A percentile compares a stretch with the other conserved stretches of the same genome.
phyloP scores from a whole-genome alignment of 179 eudicot species.

The Vitellaria paradoxa region DNA sequence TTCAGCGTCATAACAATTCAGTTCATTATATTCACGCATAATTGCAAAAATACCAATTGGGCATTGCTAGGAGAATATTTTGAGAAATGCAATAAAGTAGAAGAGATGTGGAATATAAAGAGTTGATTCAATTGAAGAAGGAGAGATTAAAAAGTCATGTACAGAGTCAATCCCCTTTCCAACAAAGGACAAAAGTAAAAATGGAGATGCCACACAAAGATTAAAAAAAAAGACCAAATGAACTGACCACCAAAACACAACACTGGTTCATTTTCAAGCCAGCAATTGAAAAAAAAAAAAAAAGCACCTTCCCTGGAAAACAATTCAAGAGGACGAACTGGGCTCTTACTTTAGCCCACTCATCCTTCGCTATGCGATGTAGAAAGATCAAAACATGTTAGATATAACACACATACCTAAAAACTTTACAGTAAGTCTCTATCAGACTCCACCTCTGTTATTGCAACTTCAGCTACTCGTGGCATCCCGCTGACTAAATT shows the following conservation, averaged over 20 bases:
- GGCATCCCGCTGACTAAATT: neutral
- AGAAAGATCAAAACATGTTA: slow-evolving; percentile 6
- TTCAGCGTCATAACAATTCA: neutral
- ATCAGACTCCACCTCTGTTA: slow-evolving; percentile 10
- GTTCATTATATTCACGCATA: neutral
- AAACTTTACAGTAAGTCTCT: slow-evolving; percentile 19
- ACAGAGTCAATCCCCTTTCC: neutral
- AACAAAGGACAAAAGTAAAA: neutral
- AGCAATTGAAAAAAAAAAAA: neutral
- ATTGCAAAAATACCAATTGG: neutral
- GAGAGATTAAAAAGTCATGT: neutral
- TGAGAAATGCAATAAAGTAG: neutral
- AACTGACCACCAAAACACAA: neutral
- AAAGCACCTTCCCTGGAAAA: neutral
- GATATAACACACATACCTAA: slow-evolving; percentile 10
- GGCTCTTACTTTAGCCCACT: neutral
- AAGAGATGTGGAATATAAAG: neutral
- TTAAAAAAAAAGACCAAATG: neutral
- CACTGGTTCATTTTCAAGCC: neutral
- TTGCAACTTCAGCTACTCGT: slow-evolving; percentile 21
- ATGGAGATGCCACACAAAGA: neutral
- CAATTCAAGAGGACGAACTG: neutral
- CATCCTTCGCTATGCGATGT: slow-evolving; percentile 8
- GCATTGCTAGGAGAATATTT: neutral
- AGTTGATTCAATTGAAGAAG: neutral